A percentile compares a stretch with the other conserved stretches of the same genome.
These are phyloP conservation scores for Paraphaeosphaeria minitans DNA, from an alignment of 2,329 filamentous ascomycete genomes.

Conservation along the genomic window DNA sequence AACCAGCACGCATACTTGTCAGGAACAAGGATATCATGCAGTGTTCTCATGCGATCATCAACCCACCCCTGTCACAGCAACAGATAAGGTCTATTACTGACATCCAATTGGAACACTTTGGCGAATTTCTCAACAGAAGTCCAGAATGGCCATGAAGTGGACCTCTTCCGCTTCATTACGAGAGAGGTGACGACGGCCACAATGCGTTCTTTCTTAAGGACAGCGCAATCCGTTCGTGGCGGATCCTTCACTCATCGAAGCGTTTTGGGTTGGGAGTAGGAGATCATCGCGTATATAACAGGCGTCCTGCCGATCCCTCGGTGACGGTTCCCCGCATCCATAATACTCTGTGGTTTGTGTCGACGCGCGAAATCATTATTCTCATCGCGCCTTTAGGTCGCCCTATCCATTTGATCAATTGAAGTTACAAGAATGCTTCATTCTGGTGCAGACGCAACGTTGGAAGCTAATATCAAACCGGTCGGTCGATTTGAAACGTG, in stretches of 20 bases:
- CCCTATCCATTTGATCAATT: too few relatives aligned
- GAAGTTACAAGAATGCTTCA: not conserved
- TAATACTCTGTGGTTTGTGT: too few relatives aligned
- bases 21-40: too few relatives aligned
- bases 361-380: too few relatives aligned
- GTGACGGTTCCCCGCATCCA: too few relatives aligned
- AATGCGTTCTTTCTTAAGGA: slow-evolving; percentile 51
- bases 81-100: too few relatives aligned
- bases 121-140: too few relatives aligned
- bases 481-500: slow-evolving; percentile 2
- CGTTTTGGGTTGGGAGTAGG: slow-evolving; percentile 49
- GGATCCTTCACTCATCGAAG: slow-evolving; percentile 39
- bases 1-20: too few relatives aligned
- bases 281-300: slow-evolving; percentile 37
- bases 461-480: not conserved
- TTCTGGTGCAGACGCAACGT: not conserved
- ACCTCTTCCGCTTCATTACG: slow-evolving; percentile 28
- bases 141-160: slow-evolving; percentile 9
- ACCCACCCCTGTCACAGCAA: slow-evolving; percentile 24
- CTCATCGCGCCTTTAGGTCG: too few relatives aligned
- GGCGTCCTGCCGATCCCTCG: slow-evolving; percentile 44
- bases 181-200: slow-evolving; percentile 20
- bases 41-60: slow-evolving; percentile 19
- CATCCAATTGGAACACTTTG: too few relatives aligned
- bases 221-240: slow-evolving; percentile 47